Conservation (phyloP, 176 grass and related monocot genomes). For the Eleusine coracana region DNA sequence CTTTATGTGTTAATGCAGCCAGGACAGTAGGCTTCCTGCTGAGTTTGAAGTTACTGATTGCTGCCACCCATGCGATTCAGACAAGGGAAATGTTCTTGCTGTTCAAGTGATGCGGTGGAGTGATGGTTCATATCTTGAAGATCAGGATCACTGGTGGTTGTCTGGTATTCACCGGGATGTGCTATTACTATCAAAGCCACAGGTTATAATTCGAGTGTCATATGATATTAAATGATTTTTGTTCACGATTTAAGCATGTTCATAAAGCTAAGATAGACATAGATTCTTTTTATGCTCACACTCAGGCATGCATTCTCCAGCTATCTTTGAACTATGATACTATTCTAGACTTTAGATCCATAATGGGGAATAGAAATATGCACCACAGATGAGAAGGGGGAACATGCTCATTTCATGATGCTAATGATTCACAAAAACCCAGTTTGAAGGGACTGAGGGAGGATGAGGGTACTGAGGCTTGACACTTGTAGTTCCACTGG, state of each 20-base stretch:
- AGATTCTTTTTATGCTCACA: neutral
- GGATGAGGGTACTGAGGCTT: neutral
- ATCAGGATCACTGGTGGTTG: slow-evolving; percentile 97
- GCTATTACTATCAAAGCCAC: slow-evolving; percentile 85
- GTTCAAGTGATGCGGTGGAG: slow-evolving; percentile 99
- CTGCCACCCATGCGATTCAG: slow-evolving; percentile 76
- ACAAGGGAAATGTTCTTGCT: slow-evolving; percentile 81
- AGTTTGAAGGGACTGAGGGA: neutral
- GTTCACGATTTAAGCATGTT: neutral
- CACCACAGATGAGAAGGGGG: neutral
- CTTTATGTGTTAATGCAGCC: slow-evolving; percentile 61
- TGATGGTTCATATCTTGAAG: slow-evolving; percentile 97
- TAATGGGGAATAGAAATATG: neutral
- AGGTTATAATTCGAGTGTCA: slow-evolving; percentile 58
- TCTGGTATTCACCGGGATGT: slow-evolving; percentile 99
- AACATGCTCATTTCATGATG: neutral
- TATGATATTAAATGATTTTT: slow-evolving; percentile 10
- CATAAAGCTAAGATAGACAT: neutral
- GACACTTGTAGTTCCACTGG: neutral
- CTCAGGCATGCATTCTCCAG: neutral
- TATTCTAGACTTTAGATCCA: neutral
- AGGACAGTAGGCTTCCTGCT: slow-evolving; percentile 93
- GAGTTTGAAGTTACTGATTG: slow-evolving; percentile 95
- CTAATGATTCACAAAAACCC: neutral
- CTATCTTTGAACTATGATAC: neutral